Evolutionary conservation across 768 basidiomycete species (phyloP).

Genomic region (Suillus clintonianus): DNA sequence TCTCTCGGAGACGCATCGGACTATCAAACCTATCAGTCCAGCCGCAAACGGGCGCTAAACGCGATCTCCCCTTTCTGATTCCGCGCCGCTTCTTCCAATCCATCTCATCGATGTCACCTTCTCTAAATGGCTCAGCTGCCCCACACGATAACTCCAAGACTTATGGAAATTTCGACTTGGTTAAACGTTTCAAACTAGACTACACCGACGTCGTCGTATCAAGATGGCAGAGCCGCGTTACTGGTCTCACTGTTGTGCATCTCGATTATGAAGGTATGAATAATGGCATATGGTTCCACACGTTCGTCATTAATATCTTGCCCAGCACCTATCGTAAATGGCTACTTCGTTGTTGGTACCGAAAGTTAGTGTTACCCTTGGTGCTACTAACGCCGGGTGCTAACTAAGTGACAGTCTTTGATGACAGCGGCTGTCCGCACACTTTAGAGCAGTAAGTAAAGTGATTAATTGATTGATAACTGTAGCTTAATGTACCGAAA

Average conservation of each 20-base stretch:
- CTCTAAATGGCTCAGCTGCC: constrained; percentile 20
- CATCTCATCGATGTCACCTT: constrained; percentile 31
- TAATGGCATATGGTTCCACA: constrained; percentile 3
- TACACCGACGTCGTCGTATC: constrained; percentile 79
- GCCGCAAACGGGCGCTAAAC: constrained; percentile 3
- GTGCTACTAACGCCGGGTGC: neutral
- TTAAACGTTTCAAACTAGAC: constrained; percentile 73
- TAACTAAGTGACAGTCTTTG: constrained; percentile 61
- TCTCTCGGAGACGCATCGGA: constrained; percentile 12
- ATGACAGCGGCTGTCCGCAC: constrained; percentile 94
- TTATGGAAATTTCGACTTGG: constrained; percentile 82
- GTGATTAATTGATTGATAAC: neutral
- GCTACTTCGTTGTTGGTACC: constrained; percentile 87
- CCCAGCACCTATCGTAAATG: constrained; percentile 84
- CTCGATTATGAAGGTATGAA: constrained; percentile 82
- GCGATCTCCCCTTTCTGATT: constrained; percentile 6
- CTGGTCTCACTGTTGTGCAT: constrained; percentile 89
- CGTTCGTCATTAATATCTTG: constrained; percentile 16
- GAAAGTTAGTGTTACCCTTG: constrained; percentile 62
- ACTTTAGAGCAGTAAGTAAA: constrained; percentile 87
- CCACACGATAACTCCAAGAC: constrained; percentile 26
- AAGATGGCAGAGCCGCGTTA: constrained; percentile 86
- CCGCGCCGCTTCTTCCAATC: constrained; percentile 10
- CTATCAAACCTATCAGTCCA: neutral
- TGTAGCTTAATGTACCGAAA: constrained; percentile 27